Conservation (phyloP, 768 basidiomycete genomes). For the Cytidiella melzeri region DNA sequence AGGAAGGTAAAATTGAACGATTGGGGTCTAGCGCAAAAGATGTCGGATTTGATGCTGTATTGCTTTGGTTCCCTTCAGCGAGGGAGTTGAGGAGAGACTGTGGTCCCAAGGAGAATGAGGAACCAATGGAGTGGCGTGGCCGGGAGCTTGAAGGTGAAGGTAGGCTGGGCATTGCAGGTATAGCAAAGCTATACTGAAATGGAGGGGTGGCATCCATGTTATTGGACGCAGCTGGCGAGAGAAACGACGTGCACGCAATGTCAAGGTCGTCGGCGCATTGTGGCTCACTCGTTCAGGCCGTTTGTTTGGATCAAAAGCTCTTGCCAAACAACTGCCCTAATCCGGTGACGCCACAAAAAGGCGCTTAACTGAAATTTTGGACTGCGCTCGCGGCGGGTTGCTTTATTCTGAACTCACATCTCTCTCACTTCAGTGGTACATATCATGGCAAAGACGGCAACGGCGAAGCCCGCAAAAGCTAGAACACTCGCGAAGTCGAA, state of each 20-base stretch:
- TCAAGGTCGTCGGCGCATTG: not conserved
- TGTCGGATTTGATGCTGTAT: constrained; percentile 44
- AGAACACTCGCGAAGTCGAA: not conserved
- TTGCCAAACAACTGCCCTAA: constrained; percentile 8
- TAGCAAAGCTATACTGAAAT: constrained; percentile 10
- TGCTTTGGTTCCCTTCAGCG: constrained; percentile 54
- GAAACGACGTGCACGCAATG: not conserved
- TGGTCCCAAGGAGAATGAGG: constrained; percentile 81
- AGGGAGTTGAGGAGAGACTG: constrained; percentile 70
- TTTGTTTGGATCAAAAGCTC: constrained; percentile 4
- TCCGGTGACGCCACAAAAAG: constrained; percentile 7
- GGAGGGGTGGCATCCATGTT: constrained; percentile 17
- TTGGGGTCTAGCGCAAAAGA: constrained; percentile 72
- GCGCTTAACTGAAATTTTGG: constrained; percentile 8
- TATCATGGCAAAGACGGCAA: constrained; percentile 10
- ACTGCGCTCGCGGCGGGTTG: constrained; percentile 1
- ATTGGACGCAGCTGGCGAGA: not conserved
- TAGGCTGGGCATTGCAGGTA: constrained; percentile 18
- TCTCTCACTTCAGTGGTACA: not conserved
- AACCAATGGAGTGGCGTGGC: constrained; percentile 63
- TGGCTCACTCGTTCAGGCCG: constrained; percentile 2
- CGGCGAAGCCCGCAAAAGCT: constrained; percentile 6
- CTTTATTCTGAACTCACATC: not conserved
- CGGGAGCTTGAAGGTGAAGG: constrained; percentile 36
- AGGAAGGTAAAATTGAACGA: constrained; percentile 68